Percentiles rank a stretch among this genome's conserved stretches.
Conservation (phyloP, 257 asterid genomes). For the Primulina tabacum region DNA sequence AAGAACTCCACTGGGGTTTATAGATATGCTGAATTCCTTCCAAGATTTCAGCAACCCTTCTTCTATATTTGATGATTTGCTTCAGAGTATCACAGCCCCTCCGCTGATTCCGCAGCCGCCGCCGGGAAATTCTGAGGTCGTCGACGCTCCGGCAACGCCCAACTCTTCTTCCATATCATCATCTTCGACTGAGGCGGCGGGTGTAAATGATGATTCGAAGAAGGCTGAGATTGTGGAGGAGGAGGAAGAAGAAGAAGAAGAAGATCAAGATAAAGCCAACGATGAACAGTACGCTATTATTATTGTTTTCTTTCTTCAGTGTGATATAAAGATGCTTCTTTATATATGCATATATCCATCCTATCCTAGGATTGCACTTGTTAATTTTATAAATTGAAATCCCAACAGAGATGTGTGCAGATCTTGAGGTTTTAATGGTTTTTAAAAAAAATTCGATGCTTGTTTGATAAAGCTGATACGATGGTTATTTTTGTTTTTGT, state of each 20-base stretch:
- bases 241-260: conserved; percentile 3
- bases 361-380: too few relatives aligned
- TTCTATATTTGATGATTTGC: conserved; percentile 28
- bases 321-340: too few relatives aligned
- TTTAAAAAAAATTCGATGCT: too few relatives aligned
- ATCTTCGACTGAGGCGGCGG: conserved; percentile 37
- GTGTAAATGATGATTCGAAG: conserved; percentile 26
- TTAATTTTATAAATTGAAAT: too few relatives aligned
- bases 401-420: too few relatives aligned
- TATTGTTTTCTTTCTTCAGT: too few relatives aligned
- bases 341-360: too few relatives aligned
- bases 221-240: not conserved
- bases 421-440: too few relatives aligned
- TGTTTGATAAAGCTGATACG: not conserved
- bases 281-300: too few relatives aligned
- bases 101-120: not conserved
- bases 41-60: conserved; percentile 32
- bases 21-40: conserved; percentile 49
- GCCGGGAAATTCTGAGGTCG: conserved; percentile 20
- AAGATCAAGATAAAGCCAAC: conserved; percentile 9
- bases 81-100: not conserved
- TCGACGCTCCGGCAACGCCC: conserved; percentile 58
- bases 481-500: not conserved
- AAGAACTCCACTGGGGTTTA: conserved; percentile 47
- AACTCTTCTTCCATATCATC: conserved; percentile 67